phyloP scores from a whole-genome alignment of 176 grass and related monocot species.

The Juncus inflexus region DNA sequence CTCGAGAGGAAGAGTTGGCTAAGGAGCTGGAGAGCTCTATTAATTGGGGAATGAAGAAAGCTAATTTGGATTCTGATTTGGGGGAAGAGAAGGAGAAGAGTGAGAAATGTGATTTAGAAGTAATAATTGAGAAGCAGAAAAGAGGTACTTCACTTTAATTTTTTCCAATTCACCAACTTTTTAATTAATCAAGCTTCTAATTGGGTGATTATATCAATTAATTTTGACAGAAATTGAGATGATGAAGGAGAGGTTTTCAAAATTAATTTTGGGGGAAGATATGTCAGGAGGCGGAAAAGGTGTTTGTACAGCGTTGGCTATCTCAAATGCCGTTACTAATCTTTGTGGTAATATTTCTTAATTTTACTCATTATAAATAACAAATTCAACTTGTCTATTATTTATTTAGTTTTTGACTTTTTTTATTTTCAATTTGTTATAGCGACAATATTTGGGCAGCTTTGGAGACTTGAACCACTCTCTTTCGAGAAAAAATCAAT shows the following conservation, averaged over 20 bases:
- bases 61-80: conserved; percentile 2
- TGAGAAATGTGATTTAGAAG: conserved; percentile 18
- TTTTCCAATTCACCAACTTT: not conserved
- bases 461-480: conserved; percentile 88
- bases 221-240: conserved; percentile 57
- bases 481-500: conserved; percentile 80
- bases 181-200: not conserved
- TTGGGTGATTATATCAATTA: no score
- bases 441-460: conserved; percentile 95
- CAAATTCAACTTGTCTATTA: not conserved
- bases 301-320: conserved; percentile 88
- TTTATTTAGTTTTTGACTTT: not conserved
- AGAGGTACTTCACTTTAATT: conserved; percentile 6
- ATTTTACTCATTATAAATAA: not conserved
- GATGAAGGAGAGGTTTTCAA: conserved; percentile 97
- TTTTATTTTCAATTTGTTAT: not conserved
- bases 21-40: conserved; percentile 13
- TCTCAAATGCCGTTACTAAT: conserved; percentile 92
- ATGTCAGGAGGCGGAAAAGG: conserved; percentile 97
- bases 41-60: conserved; percentile 33
- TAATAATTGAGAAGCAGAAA: conserved; percentile 25
- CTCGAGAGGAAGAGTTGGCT: conserved; percentile 7
- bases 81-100: conserved; percentile 13
- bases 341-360: conserved; percentile 60
- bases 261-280: conserved; percentile 95